Conservation (phyloP, 148 eudicot species). For the Rhododendron vialii region DNA sequence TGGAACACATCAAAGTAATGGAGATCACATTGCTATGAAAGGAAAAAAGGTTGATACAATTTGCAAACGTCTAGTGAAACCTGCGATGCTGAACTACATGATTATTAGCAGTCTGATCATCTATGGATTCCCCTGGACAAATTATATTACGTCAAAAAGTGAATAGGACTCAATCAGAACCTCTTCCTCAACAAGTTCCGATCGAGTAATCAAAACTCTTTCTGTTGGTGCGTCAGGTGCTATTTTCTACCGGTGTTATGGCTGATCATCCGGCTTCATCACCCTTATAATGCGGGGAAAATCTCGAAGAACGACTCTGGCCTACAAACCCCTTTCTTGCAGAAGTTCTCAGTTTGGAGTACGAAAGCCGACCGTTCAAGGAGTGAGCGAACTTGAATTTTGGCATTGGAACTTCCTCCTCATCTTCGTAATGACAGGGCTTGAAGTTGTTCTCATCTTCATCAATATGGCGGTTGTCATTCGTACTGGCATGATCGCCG, state of each 20-base stretch:
- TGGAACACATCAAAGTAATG: background rate
- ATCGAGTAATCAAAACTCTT: background rate
- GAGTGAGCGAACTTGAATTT: constrained; percentile 11
- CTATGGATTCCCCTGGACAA: too few species aligned
- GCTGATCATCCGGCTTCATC: background rate
- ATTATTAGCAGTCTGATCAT: background rate
- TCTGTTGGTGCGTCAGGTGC: background rate
- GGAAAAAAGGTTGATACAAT: background rate
- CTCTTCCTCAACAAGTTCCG: background rate
- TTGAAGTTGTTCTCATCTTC: background rate
- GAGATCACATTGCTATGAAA: background rate
- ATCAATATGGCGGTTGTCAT: background rate
- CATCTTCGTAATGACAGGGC: background rate
- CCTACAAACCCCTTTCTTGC: background rate
- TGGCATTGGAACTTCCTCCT: background rate
- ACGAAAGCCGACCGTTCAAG: background rate
- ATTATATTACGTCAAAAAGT: background rate
- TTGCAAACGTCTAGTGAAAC: background rate
- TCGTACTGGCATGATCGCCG: background rate
- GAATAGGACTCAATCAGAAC: background rate
- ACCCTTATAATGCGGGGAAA: background rate
- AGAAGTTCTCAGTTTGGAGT: constrained; percentile 7
- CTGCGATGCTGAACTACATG: background rate
- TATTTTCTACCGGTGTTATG: background rate
- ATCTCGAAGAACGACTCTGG: background rate